Conservation (phyloP, 2,329 filamentous ascomycete species). For the Cryphonectria carpinicola region DNA sequence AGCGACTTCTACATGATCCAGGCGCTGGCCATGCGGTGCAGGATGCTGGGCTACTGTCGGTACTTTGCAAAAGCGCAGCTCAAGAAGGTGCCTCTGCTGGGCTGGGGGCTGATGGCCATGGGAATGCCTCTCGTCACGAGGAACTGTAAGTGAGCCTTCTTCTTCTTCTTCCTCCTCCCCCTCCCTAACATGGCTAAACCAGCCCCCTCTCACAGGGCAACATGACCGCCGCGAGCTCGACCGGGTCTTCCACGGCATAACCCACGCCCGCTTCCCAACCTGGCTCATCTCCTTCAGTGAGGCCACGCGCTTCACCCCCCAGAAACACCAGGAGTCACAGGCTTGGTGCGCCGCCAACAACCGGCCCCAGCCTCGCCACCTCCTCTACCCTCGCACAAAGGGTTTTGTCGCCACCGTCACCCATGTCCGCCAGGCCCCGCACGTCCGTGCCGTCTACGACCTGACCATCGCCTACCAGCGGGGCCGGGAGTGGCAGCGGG, state of each 20-base stretch:
- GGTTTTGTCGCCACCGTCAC: constrained; percentile 64
- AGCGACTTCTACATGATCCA: constrained; percentile 69
- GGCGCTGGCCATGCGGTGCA: constrained; percentile 54
- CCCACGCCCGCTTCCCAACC: constrained; percentile 56
- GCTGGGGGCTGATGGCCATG: constrained; percentile 68
- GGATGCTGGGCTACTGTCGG: constrained; percentile 64
- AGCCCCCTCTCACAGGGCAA: constrained; percentile 15
- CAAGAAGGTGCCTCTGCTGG: constrained; percentile 61
- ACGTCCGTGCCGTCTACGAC: constrained; percentile 60
- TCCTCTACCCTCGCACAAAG: constrained; percentile 63
- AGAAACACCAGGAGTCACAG: constrained; percentile 56
- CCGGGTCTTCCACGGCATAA: constrained; percentile 59
- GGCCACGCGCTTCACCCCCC: constrained; percentile 60
- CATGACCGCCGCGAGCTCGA: constrained; percentile 58
- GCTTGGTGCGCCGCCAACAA: constrained; percentile 56
- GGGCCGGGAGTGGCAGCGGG: constrained; percentile 46
- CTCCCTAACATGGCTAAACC: neutral
- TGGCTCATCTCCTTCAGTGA: constrained; percentile 70
- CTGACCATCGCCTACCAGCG: constrained; percentile 58
- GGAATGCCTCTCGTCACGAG: constrained; percentile 66
- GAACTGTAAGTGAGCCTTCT: constrained; percentile 45
- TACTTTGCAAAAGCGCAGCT: constrained; percentile 67
- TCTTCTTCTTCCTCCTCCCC: neutral
- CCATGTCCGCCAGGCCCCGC: constrained; percentile 54
- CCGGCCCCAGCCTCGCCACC: constrained; percentile 57